Evolutionary conservation across 2,329 filamentous ascomycete species (phyloP).

Genomic region (Cercospora brassicicola): DNA sequence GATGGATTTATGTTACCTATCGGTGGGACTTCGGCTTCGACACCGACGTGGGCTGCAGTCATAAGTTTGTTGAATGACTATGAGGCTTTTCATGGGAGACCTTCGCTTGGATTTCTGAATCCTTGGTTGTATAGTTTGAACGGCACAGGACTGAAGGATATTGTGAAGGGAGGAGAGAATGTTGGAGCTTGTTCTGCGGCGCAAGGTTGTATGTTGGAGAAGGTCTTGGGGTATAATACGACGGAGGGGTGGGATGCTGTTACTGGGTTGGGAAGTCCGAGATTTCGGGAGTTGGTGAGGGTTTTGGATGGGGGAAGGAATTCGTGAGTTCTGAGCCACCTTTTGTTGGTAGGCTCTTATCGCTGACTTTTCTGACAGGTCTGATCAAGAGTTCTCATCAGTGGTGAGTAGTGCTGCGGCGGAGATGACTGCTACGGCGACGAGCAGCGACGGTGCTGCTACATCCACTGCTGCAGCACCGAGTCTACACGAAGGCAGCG

Average conservation of each 20-base stretch:
- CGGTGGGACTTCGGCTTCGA: constrained; percentile 52
- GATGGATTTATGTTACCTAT: constrained; percentile 37
- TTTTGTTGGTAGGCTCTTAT: neutral
- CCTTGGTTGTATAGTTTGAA: constrained; percentile 58
- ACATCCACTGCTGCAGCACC: neutral
- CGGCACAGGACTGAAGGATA: constrained; percentile 52
- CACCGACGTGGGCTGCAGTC: constrained; percentile 59
- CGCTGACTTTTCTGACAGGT: neutral
- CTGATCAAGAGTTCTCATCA: neutral
- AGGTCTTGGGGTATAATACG: constrained; percentile 21
- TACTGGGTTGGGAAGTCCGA: constrained; percentile 26
- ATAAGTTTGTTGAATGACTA: constrained; percentile 64
- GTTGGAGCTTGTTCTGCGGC: constrained; percentile 22
- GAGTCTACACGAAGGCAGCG: neutral
- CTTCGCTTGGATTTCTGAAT: constrained; percentile 53
- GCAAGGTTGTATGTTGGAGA: constrained; percentile 18
- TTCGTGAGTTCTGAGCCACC: neutral
- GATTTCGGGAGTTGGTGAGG: constrained; percentile 16
- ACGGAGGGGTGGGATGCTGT: constrained; percentile 27
- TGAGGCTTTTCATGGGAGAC: constrained; percentile 51
- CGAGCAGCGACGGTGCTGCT: neutral
- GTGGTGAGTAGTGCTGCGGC: constrained; percentile 6
- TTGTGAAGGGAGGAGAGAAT: constrained; percentile 39
- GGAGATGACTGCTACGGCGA: neutral
- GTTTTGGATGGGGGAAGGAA: constrained; percentile 14